phyloP scores from a whole-genome alignment of 306 rosid genomes.

The Castanea mollissima region DNA sequence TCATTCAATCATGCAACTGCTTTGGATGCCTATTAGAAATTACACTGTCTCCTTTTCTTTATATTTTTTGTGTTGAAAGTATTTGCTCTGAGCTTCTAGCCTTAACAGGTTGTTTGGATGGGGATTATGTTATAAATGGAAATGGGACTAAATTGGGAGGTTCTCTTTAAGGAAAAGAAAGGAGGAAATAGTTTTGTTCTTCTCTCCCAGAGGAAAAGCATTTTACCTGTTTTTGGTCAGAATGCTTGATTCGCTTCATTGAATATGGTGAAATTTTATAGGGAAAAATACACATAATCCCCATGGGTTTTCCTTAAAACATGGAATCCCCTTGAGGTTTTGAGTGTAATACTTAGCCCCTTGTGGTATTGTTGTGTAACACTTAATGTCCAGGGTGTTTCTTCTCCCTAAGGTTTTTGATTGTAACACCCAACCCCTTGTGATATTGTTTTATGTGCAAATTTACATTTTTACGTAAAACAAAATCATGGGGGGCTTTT shows the following conservation, averaged over 20 bases:
- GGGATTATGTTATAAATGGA: background rate
- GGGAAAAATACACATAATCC: too few species aligned
- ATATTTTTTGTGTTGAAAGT: background rate
- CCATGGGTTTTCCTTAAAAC: too few species aligned
- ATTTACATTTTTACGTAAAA: too few species aligned
- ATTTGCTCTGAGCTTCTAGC: slow-evolving; percentile 2
- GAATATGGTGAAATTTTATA: background rate
- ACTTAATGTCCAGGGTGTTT: too few species aligned
- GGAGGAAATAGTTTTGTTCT: background rate
- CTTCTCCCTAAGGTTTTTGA: too few species aligned
- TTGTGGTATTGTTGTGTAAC: too few species aligned
- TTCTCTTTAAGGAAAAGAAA: background rate
- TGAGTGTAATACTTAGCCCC: too few species aligned
- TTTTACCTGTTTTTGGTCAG: background rate
- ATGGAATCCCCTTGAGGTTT: too few species aligned
- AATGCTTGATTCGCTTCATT: background rate
- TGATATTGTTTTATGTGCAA: too few species aligned
- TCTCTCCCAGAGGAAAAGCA: background rate
- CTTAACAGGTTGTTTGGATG: background rate
- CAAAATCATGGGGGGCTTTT: too few species aligned
- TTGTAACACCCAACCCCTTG: too few species aligned
- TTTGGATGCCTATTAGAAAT: background rate
- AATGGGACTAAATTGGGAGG: background rate
- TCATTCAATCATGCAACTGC: background rate
- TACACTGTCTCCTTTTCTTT: background rate